A percentile compares a stretch with the other conserved stretches of the same genome.
phyloP scores from a whole-genome alignment of 202 grass and related monocot genomes.

The Bolboschoenoplectus hybrid region DNA sequence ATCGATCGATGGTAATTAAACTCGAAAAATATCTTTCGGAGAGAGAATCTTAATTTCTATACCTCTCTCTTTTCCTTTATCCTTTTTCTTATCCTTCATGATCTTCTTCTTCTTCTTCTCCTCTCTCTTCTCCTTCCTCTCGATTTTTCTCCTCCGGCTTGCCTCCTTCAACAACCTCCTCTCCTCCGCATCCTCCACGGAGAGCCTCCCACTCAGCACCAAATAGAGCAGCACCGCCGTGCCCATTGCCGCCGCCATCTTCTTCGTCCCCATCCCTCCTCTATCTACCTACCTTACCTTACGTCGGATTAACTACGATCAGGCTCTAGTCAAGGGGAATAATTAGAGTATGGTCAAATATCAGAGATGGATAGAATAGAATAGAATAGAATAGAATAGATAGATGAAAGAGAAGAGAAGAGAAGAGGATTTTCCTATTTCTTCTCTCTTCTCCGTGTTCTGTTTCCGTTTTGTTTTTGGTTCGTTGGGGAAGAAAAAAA shows the following conservation, averaged over 20 bases:
- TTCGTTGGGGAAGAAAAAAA: neutral
- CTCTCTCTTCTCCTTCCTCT: conserved; percentile 31
- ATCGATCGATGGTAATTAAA: neutral
- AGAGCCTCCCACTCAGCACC: conserved; percentile 69
- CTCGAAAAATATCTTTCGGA: neutral
- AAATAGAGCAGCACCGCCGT: conserved; percentile 74
- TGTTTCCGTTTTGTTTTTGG: neutral
- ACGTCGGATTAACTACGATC: no score
- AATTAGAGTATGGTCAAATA: no score
- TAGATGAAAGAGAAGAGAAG: neutral
- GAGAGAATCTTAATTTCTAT: neutral
- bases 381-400: no score
- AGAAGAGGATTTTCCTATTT: neutral
- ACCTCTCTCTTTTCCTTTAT: conserved; percentile 21
- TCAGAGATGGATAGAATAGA: no score
- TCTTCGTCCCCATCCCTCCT: conserved; percentile 39
- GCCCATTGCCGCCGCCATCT: conserved; percentile 62
- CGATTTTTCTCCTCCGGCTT: neutral
- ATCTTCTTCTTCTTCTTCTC: conserved; percentile 13
- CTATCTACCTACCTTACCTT: no score
- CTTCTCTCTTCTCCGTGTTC: neutral
- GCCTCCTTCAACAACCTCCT: conserved; percentile 44
- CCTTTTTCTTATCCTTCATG: conserved; percentile 28
- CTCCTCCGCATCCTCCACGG: conserved; percentile 44
- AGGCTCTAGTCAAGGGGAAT: no score